Evolutionary conservation across 306 rosid species (phyloP).

Genomic region (Coriaria nepalensis): DNA sequence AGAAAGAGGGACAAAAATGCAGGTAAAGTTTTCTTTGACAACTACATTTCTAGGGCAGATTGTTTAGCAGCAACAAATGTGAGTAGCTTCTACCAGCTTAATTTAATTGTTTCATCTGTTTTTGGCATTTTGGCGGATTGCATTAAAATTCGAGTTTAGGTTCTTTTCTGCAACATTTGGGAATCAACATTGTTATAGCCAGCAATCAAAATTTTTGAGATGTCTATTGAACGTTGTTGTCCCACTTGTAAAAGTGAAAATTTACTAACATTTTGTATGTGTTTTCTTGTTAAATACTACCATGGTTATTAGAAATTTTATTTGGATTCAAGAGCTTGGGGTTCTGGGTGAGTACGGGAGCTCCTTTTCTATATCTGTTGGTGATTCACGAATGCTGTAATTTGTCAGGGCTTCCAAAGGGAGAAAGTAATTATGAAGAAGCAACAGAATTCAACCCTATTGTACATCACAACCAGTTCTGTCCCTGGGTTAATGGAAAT

Average conservation of each 20-base stretch:
- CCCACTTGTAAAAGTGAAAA: no score
- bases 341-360: background rate
- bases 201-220: no score
- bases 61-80: no score
- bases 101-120: no score
- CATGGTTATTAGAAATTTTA: background rate
- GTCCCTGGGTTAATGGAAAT: conserved; percentile 99
- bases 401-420: conserved; percentile 69
- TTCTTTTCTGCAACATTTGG: no score
- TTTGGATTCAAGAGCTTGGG: background rate
- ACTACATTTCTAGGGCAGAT: conserved; percentile 27
- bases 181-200: no score
- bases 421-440: conserved; percentile 83
- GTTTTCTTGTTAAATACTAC: no score
- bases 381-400: background rate
- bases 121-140: no score
- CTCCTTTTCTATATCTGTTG: background rate
- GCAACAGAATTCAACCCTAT: conserved; percentile 83
- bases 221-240: no score
- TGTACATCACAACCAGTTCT: conserved; percentile 73
- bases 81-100: no score
- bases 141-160: no score
- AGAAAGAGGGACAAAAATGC: conserved; percentile 58
- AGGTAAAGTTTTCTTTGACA: conserved; percentile 59
- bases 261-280: no score